phyloP scores from a whole-genome alignment of 306 rosid genomes.

The Mimosa pudica region DNA sequence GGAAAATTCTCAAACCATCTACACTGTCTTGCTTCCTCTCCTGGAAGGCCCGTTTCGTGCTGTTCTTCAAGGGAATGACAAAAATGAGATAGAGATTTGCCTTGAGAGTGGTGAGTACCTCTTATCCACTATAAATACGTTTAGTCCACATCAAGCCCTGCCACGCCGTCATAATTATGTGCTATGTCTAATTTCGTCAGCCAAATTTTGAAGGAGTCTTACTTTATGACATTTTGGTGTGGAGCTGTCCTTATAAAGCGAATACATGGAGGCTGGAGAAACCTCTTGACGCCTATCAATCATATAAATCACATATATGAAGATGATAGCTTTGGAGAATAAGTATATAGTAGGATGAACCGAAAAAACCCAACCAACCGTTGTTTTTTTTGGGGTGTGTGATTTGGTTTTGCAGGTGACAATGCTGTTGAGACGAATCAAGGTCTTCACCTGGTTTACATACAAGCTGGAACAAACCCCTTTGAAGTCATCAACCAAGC shows the following conservation, averaged over 20 bases:
- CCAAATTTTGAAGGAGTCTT: constrained; percentile 41
- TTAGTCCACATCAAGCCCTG: constrained; percentile 40
- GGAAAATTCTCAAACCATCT: constrained; percentile 58
- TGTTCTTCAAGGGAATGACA: constrained; percentile 88
- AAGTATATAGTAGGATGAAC: constrained; percentile 47
- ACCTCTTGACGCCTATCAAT: constrained; percentile 43
- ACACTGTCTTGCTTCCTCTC: constrained; percentile 93
- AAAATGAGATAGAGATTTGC: constrained; percentile 82
- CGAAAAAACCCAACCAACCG: constrained; percentile 49
- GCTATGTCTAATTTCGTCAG: constrained; percentile 45
- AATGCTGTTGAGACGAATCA: constrained; percentile 74
- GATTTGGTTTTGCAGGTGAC: constrained; percentile 93
- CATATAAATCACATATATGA: constrained; percentile 56
- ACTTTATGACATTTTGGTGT: constrained; percentile 42
- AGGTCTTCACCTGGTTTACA: constrained; percentile 79
- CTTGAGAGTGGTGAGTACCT: constrained; percentile 88
- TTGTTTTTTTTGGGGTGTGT: constrained; percentile 64
- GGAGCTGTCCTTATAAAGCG: constrained; percentile 51
- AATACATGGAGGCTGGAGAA: constrained; percentile 54
- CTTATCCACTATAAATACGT: constrained; percentile 35
- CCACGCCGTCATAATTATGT: constrained; percentile 43
- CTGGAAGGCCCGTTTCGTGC: constrained; percentile 92
- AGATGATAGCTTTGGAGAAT: constrained; percentile 61
- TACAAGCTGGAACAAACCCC: constrained; percentile 96
- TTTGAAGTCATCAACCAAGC: constrained; percentile 89